Base-by-base conservation (phyloP, 2,329 filamentous ascomycete species). In the Verticillium klebahnii region DNA sequence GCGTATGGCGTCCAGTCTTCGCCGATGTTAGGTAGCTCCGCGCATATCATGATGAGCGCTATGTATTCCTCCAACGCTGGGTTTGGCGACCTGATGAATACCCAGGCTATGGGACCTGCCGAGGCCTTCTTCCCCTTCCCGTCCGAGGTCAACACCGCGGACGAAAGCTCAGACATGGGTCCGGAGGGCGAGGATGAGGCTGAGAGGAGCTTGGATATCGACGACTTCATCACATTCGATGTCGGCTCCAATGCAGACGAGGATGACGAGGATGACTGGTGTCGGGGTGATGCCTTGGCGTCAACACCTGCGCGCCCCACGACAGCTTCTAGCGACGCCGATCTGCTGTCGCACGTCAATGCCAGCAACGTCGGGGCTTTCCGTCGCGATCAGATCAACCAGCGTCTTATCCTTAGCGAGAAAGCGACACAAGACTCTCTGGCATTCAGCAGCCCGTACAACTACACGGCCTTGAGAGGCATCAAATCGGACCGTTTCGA, bases 41-140 rank as follows among this genome's bases (percentile, higher is more conserved):
- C 88, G 61, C 90, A 92, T 63, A 82, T 93, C 66, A 93, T 93
- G 90, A 87, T 93, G 77, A 89, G 88, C 57, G 89, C 88, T 67
- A 87, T 92, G 76, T 82, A 87, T 60, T 83, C 82, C 1, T 79
- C 78, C 61, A 81, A 82, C 64, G 80, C 82, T 0, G 58, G 34
- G 17, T 83, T 84, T 67, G 82, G 81, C 52, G 82, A 85, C 68
- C 82, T 82, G 62, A 77, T 86, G 73, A 83, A 83, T 66, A 85
- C 85, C 5, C 87, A 90, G 69, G 82, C 86, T n/a, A 81, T 91
- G 69, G 90, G 89, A 1, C 89, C 90, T 2, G 82, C 87, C 0
- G 90, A 93, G 74, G 89, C 90, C 8, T 93, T 92, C 73, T 93
- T 90, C 69, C 85, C 89, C 5, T 87, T 89, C 60, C 81, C 82